Evolutionary conservation across 768 basidiomycete species (phyloP), one percentile per base, ranked within the genome.

Genomic region (Lyophyllum shimeji): DNA sequence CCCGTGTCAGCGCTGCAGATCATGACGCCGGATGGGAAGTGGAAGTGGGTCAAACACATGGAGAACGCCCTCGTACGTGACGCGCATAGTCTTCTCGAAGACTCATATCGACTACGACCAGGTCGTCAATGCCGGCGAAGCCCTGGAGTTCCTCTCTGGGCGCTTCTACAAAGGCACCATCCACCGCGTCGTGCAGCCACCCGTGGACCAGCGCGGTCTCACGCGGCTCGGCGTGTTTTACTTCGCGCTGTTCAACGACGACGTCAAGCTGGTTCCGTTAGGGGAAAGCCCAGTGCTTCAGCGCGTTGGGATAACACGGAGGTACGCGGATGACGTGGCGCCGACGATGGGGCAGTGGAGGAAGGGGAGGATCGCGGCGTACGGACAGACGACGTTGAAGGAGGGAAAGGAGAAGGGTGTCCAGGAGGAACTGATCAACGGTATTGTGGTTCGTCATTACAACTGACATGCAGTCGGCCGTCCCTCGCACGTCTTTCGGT

Each of bases 121-220:
- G 75, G 71, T 77, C 24, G 65, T 81, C 50, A 81, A 81, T 48
- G 73, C 75, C 5, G 79, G 80, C 21, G 80, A 82, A 57, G 69
- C 74, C 5, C 63, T 82, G 44, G 76, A 79, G 39, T 80, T 78
- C 66, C 67, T 81, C 20, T 77, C 75, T 7, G 79, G 79, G 0
- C 76, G 79, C 7, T 78, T 67, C 58, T 80, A 80, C 63, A 73
- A 71, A n/a, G 76, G 74, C 15, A 80, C 79, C 0, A 78, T 80
- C 48, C 80, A 82, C 53, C 46, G 80, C 44, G 81, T 83, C 21
- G 67, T 76, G 40, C 80, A 80, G 57, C 81, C 80, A 1, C 81
- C 81, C 2, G 47, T 54, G 0, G 78, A 80, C 59, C 81, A 83
- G 58, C 72, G 67, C 11, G 67, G 65, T 24, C 66, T 68, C 44